Evolutionary conservation across 306 rosid genomes (phyloP), one percentile per base, ranked within the genome.

Genomic region (Chamaecrista fasciculata): DNA sequence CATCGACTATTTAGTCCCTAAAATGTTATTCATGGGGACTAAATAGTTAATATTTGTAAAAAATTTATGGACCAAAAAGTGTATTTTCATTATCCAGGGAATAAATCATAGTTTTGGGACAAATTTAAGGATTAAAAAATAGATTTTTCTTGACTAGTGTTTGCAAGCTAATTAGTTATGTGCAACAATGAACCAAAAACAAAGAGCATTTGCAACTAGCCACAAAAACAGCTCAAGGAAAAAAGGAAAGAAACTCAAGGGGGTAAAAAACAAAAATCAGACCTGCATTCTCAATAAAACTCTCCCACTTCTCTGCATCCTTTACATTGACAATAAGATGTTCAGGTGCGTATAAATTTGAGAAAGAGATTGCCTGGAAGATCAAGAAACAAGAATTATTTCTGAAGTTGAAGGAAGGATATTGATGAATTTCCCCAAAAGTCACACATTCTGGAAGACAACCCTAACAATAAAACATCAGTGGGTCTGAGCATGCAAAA

Each of bases 281-380:
- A 91, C 99, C 99, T 62, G 99, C 99, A 79, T 94, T 94, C 78
- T 94, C 95, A 62, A 94, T 85, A 84, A 88, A 87, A 80, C 85
- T 84, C 86, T 94, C 99, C 99, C 97, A 94, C 79, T 86, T 88
- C 65, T 94, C 99, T 29, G 99, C 99, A 66, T 94, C 96, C 72
- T 76, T 78, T 47, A 94, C 97, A 28, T 94, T 94, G 75, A 91
- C 77, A 42, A 94, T 91, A 70, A 91, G 87, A 85, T 94, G 99
- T 82, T 94, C 97, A 0, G 99, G 99, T 69, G 99, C 97, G 64
- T 91, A 94, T 23, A 88, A 62, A 88, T 94, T 94, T 74, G 99
- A 94, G 79, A 94, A 94, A 8, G 83, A 77, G 78, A 94, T 69
- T 12, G 99, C 99, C 99, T 94, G n/a, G 96, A 71, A 85, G 74